Conservation (phyloP, 257 asterid species). For the Nicotiana tabacum region DNA sequence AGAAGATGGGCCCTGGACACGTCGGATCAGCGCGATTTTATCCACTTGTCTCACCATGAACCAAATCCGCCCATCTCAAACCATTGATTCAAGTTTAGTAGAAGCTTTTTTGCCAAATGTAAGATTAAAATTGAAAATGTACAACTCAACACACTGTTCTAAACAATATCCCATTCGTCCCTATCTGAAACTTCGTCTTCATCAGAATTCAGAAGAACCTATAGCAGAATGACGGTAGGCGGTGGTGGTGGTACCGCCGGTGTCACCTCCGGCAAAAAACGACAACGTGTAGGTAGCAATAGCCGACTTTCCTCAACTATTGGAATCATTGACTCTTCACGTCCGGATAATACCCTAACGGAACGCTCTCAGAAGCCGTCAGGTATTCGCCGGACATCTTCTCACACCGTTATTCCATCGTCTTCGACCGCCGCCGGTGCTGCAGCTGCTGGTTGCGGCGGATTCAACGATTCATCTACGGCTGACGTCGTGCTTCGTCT, state of each 20-base stretch:
- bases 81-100: background rate
- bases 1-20: background rate
- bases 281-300: conserved; percentile 48
- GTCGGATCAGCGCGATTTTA: background rate
- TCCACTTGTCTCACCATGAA: background rate
- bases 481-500: conserved; percentile 70
- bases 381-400: conserved; percentile 35
- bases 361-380: conserved; percentile 38
- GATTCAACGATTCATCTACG: conserved; percentile 53
- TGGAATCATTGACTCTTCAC: conserved; percentile 29
- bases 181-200: background rate
- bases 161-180: background rate
- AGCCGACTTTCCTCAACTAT: conserved; percentile 30
- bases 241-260: conserved; percentile 5
- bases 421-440: background rate
- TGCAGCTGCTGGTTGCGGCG: conserved; percentile 18
- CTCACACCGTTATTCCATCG: conserved; percentile 25
- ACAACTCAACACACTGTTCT: background rate
- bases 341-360: conserved; percentile 29
- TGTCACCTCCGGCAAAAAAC: conserved; percentile 39
- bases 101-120: too few species aligned
- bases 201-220: background rate
- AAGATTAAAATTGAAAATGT: too few species aligned
- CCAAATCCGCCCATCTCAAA: background rate
- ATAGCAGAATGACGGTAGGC: conserved; percentile 1